Conservation (phyloP, 768 basidiomycete genomes). For the Tephrocybe sp. region DNA sequence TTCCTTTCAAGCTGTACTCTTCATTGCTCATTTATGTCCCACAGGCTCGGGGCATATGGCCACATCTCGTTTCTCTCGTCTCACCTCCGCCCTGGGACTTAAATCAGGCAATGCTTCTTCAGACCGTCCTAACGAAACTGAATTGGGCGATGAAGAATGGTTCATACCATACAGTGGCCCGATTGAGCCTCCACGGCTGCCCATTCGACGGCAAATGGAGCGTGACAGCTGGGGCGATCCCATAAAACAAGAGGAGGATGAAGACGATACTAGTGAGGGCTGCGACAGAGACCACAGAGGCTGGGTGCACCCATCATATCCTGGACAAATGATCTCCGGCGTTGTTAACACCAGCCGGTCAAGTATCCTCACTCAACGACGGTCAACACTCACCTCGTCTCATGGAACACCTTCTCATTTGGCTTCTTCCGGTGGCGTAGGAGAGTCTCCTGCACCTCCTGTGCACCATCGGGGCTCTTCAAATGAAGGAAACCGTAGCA, state of each 20-base stretch:
- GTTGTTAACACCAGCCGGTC: conserved; percentile 32
- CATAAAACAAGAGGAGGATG: conserved; percentile 25
- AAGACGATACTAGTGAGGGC: conserved; percentile 20
- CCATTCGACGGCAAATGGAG: conserved; percentile 24
- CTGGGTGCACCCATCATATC: conserved; percentile 40
- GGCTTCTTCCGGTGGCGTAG: conserved; percentile 54
- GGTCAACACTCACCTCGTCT: conserved; percentile 34
- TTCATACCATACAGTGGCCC: conserved; percentile 68
- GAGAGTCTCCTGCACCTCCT: conserved; percentile 56
- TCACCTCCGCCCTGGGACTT: conserved; percentile 15
- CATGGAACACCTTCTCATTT: conserved; percentile 34
- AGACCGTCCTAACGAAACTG: conserved; percentile 7
- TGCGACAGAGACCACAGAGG: conserved; percentile 23
- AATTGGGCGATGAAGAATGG: conserved; percentile 44
- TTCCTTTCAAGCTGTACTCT: too few relatives aligned
- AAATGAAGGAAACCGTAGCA: conserved; percentile 37
- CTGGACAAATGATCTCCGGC: conserved; percentile 36
- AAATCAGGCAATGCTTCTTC: conserved; percentile 11
- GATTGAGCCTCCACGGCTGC: conserved; percentile 41
- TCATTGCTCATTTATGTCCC: too few relatives aligned
- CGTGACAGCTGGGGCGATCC: conserved; percentile 43
- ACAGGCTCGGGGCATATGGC: conserved; percentile 8
- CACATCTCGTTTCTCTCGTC: conserved; percentile 18
- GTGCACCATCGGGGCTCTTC: conserved; percentile 22
- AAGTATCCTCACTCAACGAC: conserved; percentile 27